These are phyloP conservation scores for Malus hybrid DNA, from an alignment of 331 rosid species.

Conservation along the genomic window DNA sequence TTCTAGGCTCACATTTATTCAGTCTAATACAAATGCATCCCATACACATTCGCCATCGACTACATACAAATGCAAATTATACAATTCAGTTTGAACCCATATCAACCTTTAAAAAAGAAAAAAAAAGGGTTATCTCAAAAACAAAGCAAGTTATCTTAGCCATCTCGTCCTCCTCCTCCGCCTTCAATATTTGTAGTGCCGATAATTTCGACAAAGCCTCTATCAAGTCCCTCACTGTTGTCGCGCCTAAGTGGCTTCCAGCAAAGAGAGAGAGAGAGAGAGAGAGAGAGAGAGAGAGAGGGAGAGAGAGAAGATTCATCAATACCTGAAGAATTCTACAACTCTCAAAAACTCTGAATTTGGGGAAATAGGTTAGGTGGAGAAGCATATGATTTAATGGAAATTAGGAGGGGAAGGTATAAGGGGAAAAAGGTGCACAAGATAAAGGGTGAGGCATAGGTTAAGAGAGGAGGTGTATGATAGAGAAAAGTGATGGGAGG, in stretches of 20 bases:
- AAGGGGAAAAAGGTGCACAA: not conserved
- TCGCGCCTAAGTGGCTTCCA: slow-evolving; percentile 66
- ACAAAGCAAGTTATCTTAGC: slow-evolving; percentile 65
- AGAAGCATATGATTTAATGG: too few relatives aligned
- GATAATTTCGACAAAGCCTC: slow-evolving; percentile 23
- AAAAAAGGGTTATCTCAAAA: slow-evolving; percentile 28
- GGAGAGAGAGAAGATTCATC: slow-evolving; percentile 57
- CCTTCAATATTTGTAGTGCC: slow-evolving; percentile 8
- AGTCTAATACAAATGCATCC: too few relatives aligned
- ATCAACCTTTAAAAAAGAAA: too few relatives aligned
- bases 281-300: slow-evolving; percentile 32
- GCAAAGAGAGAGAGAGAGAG: slow-evolving; percentile 30
- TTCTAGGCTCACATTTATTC: too few relatives aligned
- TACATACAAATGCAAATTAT: too few relatives aligned
- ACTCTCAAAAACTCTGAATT: slow-evolving; percentile 47
- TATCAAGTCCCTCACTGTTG: slow-evolving; percentile 20
- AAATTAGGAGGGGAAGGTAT: not conserved
- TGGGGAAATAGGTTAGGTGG: not conserved
- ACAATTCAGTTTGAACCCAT: too few relatives aligned
- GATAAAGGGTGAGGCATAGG: slow-evolving; percentile 17
- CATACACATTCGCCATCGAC: too few relatives aligned
- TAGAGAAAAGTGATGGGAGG: slow-evolving; percentile 21
- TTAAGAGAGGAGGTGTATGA: slow-evolving; percentile 26
- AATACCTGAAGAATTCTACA: slow-evolving; percentile 85
- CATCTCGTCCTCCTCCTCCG: slow-evolving; percentile 25